Evolutionary conservation across 345 rosid species (phyloP), one percentile per base, ranked within the genome.

Genomic region (Alliaria petiolata): DNA sequence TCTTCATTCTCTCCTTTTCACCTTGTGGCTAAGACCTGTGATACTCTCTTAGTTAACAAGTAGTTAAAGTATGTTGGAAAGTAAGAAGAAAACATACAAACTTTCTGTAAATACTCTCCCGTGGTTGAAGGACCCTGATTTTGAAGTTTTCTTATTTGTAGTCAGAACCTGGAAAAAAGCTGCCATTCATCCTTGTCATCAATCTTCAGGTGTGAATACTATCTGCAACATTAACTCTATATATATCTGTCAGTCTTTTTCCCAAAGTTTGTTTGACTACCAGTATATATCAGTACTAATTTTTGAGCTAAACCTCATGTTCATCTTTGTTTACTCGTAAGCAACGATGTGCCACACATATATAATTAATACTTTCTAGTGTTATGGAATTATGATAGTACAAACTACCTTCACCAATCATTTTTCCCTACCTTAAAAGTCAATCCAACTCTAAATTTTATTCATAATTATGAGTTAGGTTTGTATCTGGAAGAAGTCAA

Each of bases 161-260:
- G 99, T 86, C 91, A 12, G 93, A 88, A 73, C 83, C 86, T 16
- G 99, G 95, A 63, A 95, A 95, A 74, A 88, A 79, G 84, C 92
- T 95, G 66, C 98, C 99, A 0, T 91, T 95, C 79, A 77, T 95
- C 75, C 89, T 95, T 19, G 77, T 89, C 66, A 55, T 91, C 76
- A 91, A 91, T 78, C 97, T 95, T 38, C 95, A 95, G 98, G 99
- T 95, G 38, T 46, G 71, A 55, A 55, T 46, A 45, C 55, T 30
- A 53, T 63, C 39, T 67, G 15, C 33, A 69, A 67, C 68, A 42
- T 22, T 43, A 51, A 44, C 20, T 22, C 22, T 38, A 31, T 74
- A 36, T 3, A 36, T 3, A 66, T 58, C 33, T 58, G 3, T 57
- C 59, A 51, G 17, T 30, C 59, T 45, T 54, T n/a, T 36, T 19